These are phyloP conservation scores for Sarocladium kiliense DNA, from an alignment of 2,329 filamentous ascomycete genomes.

Conservation along the genomic window DNA sequence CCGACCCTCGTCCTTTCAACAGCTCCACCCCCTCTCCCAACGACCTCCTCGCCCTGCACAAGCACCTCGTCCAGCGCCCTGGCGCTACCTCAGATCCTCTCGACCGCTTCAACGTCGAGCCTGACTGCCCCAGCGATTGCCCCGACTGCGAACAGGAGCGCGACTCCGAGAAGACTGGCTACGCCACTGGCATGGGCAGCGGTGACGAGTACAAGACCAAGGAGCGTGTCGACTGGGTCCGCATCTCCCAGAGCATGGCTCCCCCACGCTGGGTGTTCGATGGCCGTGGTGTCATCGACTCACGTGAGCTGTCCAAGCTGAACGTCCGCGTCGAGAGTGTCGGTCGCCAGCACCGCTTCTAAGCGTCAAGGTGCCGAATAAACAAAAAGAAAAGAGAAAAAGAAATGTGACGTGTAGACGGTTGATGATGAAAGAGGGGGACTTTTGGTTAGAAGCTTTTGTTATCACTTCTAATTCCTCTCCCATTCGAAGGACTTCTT, in stretches of 20 bases:
- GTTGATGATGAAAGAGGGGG: not conserved
- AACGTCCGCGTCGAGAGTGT: constrained; percentile 49
- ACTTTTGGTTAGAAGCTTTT: not conserved
- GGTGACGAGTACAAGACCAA: constrained; percentile 40
- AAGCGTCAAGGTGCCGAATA: constrained; percentile 12
- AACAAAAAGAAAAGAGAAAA: not conserved
- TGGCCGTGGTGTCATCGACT: constrained; percentile 49
- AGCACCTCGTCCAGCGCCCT: constrained; percentile 33
- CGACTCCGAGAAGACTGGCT: constrained; percentile 31
- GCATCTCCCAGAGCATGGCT: constrained; percentile 43
- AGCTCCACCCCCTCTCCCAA: constrained; percentile 34
- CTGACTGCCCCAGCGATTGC: constrained; percentile 39
- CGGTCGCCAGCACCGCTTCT: constrained; percentile 41
- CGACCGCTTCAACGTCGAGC: constrained; percentile 37
- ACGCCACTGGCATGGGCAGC: constrained; percentile 36
- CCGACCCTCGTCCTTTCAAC: constrained; percentile 42
- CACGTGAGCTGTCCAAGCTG: constrained; percentile 41
- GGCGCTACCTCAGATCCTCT: constrained; percentile 37
- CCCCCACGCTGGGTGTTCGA: constrained; percentile 54
- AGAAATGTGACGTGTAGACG: constrained; percentile 2
- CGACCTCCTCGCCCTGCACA: constrained; percentile 43
- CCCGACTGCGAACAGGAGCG: constrained; percentile 43
- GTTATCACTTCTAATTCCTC: not conserved
- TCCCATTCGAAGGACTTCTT: not conserved
- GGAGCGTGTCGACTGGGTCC: constrained; percentile 46